A percentile compares a stretch with the other conserved stretches of the same genome.
Conservation (phyloP, 371 early-diverging fungal genomes). For the Actinomucor elegans region DNA sequence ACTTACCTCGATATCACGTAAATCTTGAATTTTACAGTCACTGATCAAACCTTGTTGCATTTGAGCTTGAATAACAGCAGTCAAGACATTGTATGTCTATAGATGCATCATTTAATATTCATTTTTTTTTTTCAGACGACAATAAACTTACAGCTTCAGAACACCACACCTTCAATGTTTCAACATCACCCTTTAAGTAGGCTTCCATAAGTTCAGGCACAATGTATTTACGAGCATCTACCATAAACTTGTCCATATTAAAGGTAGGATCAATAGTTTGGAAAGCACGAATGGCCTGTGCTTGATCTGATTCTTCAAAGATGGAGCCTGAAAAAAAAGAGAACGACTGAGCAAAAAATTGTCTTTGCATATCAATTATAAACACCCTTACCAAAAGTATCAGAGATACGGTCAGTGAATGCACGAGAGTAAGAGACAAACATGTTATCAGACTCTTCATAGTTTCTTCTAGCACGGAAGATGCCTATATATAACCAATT, state of each 20-base stretch:
- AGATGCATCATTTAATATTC: neutral
- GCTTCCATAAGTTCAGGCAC: conserved; percentile 98
- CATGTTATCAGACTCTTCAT: conserved; percentile 91
- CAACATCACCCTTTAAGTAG: conserved; percentile 82
- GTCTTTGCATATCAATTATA: neutral
- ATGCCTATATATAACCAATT: conserved; percentile 42
- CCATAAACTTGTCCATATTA: conserved; percentile 83
- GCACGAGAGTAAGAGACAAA: conserved; percentile 82
- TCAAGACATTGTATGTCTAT: conserved; percentile 86
- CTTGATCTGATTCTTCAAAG: conserved; percentile 94
- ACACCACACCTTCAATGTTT: conserved; percentile 88
- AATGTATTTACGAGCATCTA: conserved; percentile 87
- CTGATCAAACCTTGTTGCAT: conserved; percentile 83
- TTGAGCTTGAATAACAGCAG: conserved; percentile 85
- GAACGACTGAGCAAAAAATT: neutral
- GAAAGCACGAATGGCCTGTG: conserved; percentile 83
- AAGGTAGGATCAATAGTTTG: conserved; percentile 87
- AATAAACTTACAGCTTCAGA: conserved; percentile 74
- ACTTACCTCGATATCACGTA: conserved; percentile 83
- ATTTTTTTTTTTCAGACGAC: neutral
- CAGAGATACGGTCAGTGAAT: conserved; percentile 74
- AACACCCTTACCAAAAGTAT: conserved; percentile 70
- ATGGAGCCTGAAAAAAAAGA: conserved; percentile 49
- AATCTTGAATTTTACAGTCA: conserved; percentile 92
- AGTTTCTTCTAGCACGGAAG: conserved; percentile 72